Base-by-base conservation (phyloP, 2,329 filamentous ascomycete genomes). In the Ceratocystis destructans region DNA sequence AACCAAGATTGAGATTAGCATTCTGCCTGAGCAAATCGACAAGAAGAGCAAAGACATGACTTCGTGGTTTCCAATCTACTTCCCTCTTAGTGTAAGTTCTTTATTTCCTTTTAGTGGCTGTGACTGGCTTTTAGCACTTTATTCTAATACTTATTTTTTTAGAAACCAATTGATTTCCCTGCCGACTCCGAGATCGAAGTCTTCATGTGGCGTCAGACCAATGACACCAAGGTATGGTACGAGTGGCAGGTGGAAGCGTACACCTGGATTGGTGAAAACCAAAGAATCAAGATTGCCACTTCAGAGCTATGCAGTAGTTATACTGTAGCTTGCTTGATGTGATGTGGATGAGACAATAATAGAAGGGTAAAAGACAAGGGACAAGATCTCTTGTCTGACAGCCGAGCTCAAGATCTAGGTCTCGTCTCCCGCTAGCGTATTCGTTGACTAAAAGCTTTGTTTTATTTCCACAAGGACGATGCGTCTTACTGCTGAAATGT, bases 31-130 rank as follows among this genome's bases (percentile, higher is more conserved):
- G 70, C 89, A 87, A 37, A 97, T 99, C 77, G 90, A 94, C 66
- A 79, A 79, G 67, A 97, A 97, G 83, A 96, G 91, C 79, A 88
- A 88, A 73, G 92, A 95, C 72, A 99, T 99, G 95, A 96, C 96
- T 70, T 96, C 90, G 66, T 99, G 94, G 94, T 99, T 99, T 74
- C 94, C 94, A 1, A 97, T 99, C 37, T 96, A 93, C 78, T 99
- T 99, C 73, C 94, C 95, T 0, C 78, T 99, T 15, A 96, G 94
- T 85, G 91, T 92, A 79, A 72, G 83, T 74, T 63, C 2, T 7
- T 50, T 25, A 25, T 25, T 25, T 25, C 22, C 22, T 28, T 7
- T 17, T 1, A 37, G 8, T 46, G 41, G 5, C 15, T n/a, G 15
- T 41, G n/a, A 25, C 28, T 15, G 10, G 20, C 55, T 20, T 4